Percentiles rank a stretch among this genome's conserved stretches.
These are phyloP conservation scores for Primulina eburnea DNA, from an alignment of 257 asterid species.

Conservation along the genomic window DNA sequence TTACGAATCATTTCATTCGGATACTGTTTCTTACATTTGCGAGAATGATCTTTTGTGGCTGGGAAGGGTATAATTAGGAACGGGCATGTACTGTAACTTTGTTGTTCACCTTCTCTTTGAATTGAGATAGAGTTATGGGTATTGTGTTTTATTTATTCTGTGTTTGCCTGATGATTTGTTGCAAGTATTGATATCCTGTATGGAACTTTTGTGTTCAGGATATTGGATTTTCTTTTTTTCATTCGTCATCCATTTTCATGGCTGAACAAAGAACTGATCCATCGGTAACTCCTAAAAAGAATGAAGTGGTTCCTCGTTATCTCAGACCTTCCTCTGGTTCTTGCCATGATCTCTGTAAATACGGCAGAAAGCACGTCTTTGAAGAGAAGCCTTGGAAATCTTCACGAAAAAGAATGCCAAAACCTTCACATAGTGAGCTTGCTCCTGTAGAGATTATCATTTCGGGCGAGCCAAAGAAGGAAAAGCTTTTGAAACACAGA, in stretches of 20 bases:
- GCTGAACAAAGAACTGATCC: conserved; percentile 47
- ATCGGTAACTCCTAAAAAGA: conserved; percentile 26
- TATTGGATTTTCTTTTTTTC: conserved; percentile 15
- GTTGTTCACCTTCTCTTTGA: neutral
- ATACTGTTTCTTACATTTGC: neutral
- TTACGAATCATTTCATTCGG: neutral
- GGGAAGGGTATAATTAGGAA: neutral
- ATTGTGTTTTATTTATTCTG: neutral
- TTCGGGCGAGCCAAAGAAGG: conserved; percentile 40
- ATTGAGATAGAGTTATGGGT: neutral
- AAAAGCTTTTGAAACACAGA: conserved; percentile 24
- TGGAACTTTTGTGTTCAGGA: conserved; percentile 29
- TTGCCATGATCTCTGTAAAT: conserved; percentile 85
- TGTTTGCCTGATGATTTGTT: neutral
- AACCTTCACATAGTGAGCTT: conserved; percentile 32
- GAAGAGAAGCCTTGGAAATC: conserved; percentile 52
- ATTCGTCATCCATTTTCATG: conserved; percentile 36
- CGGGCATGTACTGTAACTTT: neutral
- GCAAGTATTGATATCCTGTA: neutral
- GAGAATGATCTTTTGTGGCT: conserved; percentile 1
- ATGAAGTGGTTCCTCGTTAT: conserved; percentile 48
- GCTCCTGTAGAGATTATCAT: conserved; percentile 27
- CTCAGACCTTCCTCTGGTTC: conserved; percentile 89
- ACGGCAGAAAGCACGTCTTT: conserved; percentile 44
- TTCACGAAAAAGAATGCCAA: conserved; percentile 33